phyloP scores from a whole-genome alignment of 371 early-diverging fungal genomes.

The Lichtheimia ramosa region DNA sequence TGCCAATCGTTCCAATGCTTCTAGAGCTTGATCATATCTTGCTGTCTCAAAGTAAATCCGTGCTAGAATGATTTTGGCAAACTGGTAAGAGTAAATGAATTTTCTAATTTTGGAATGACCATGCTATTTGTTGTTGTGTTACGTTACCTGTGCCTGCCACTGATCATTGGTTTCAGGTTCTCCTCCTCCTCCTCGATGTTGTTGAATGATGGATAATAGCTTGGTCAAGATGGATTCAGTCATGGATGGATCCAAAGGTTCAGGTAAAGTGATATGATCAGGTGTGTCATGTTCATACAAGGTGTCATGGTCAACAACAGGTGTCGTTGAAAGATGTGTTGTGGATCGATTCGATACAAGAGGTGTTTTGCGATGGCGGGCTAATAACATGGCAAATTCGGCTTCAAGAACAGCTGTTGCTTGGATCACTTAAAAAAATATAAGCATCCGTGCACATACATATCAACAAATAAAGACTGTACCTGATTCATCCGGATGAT shows the following conservation, averaged over 20 bases:
- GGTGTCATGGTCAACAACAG: neutral
- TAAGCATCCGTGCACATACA: neutral
- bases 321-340: neutral
- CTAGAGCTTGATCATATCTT: slow-evolving; percentile 31
- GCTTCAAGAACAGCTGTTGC: slow-evolving; percentile 20
- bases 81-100: slow-evolving; percentile 37
- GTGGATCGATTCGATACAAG: neutral
- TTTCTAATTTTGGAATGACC: too few relatives aligned
- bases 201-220: neutral
- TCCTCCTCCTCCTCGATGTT: neutral
- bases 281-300: slow-evolving; percentile 6
- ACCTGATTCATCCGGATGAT: slow-evolving; percentile 67
- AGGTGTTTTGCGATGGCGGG: neutral
- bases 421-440: slow-evolving; percentile 14
- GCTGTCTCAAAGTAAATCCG: slow-evolving; percentile 39
- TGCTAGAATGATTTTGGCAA: slow-evolving; percentile 42
- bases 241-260: neutral
- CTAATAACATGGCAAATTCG: slow-evolving; percentile 14
- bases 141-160: slow-evolving; percentile 10
- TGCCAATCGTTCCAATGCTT: slow-evolving; percentile 29
- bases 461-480: neutral
- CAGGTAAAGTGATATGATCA: slow-evolving; percentile 1
- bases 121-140: neutral
- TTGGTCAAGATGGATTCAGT: neutral
- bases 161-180: slow-evolving; percentile 3